These are phyloP conservation scores for Mortierella sp. DNA, from an alignment of 371 early-diverging fungal species.

Conservation along the genomic window DNA sequence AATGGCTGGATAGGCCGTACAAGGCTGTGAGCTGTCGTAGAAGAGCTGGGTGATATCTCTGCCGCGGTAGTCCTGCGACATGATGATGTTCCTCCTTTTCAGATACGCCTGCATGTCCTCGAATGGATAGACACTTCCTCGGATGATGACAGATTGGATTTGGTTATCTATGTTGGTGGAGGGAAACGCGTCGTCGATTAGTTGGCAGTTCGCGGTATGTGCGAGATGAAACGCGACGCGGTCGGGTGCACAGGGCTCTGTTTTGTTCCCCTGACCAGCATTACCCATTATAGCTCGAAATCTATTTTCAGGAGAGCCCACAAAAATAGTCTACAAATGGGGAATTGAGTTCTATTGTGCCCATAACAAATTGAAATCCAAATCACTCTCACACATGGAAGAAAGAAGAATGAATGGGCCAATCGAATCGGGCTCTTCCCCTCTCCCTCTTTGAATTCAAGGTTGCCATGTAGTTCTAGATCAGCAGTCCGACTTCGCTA, in stretches of 20 bases:
- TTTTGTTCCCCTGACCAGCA: conserved; percentile 3
- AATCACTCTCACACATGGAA: too few relatives aligned
- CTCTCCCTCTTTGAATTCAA: too few relatives aligned
- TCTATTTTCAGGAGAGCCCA: not conserved
- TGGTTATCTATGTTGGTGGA: conserved; percentile 48
- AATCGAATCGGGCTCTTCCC: too few relatives aligned
- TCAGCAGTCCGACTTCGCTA: not conserved
- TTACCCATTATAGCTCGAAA: not conserved
- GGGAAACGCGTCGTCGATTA: too few relatives aligned
- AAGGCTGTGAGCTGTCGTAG: conserved; percentile 58
- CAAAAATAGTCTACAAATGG: too few relatives aligned
- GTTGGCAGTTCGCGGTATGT: not conserved
- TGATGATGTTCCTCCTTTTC: conserved; percentile 51
- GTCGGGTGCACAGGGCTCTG: not conserved
- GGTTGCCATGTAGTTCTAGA: too few relatives aligned
- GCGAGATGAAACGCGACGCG: too few relatives aligned
- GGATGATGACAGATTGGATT: conserved; percentile 60
- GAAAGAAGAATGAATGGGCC: too few relatives aligned
- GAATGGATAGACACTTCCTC: conserved; percentile 60
- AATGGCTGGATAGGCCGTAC: conserved; percentile 38
- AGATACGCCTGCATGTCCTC: conserved; percentile 57
- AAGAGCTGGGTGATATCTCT: conserved; percentile 64
- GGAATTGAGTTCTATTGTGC: too few relatives aligned
- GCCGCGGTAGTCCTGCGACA: conserved; percentile 62
- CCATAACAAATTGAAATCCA: too few relatives aligned